These are phyloP conservation scores for Trichophyton benhamiae DNA, from an alignment of 2,329 filamentous ascomycete genomes.

Conservation along the genomic window DNA sequence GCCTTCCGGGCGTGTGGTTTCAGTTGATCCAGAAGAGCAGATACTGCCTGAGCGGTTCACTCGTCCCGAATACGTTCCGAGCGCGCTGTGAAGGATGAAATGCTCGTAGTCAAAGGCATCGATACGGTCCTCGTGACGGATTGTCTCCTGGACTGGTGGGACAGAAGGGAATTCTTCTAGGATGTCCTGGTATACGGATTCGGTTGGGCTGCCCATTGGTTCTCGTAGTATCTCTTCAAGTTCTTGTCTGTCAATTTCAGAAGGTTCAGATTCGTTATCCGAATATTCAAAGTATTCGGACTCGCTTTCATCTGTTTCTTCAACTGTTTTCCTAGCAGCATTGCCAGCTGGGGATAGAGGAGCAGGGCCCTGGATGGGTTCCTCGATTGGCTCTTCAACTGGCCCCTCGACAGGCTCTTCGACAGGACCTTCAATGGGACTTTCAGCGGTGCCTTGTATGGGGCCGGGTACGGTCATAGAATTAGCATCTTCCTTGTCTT, in stretches of 20 bases:
- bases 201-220: constrained; percentile 27
- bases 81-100: constrained; percentile 85
- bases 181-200: constrained; percentile 19
- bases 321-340: no score
- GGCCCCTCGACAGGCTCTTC: neutral
- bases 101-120: constrained; percentile 96
- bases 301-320: constrained; percentile 31
- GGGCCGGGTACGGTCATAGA: neutral
- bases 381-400: neutral
- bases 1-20: constrained; percentile 34
- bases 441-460: neutral
- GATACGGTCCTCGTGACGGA: constrained; percentile 81
- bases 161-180: constrained; percentile 24
- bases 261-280: neutral
- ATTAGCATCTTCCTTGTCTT: neutral
- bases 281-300: constrained; percentile 25
- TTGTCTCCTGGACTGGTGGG: constrained; percentile 38
- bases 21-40: constrained; percentile 37
- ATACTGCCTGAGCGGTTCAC: constrained; percentile 21
- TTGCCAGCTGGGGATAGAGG: neutral
- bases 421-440: constrained; percentile 18
- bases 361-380: no score
- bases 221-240: constrained; percentile 41
- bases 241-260: constrained; percentile 50
- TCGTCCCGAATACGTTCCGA: constrained; percentile 48